Conservation (phyloP, 345 rosid species). For the Trapa incisa region DNA sequence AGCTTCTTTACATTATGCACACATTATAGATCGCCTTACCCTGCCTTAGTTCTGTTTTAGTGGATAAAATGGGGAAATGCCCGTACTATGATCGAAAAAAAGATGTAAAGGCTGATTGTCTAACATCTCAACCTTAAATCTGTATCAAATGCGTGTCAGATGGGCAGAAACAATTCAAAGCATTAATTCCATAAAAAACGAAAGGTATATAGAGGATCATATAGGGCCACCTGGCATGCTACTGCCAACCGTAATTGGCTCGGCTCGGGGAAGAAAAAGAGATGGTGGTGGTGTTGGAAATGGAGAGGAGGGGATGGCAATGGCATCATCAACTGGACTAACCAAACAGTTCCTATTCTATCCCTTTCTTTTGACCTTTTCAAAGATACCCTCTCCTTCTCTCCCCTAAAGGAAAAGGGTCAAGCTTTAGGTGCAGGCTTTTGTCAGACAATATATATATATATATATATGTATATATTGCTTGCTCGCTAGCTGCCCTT, state of each 20-base stretch:
- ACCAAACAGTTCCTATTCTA: background rate
- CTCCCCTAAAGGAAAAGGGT: background rate
- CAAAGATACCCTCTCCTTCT: background rate
- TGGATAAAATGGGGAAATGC: no score
- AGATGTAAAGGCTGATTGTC: no score
- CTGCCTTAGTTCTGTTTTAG: no score
- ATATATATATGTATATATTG: background rate
- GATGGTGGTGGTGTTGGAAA: no score
- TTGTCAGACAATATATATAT: background rate
- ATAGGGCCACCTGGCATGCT: background rate
- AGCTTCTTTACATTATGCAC: no score
- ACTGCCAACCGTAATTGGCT: background rate
- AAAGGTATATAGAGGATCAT: background rate
- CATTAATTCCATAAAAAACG: no score
- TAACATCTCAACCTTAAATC: no score
- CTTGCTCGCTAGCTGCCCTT: background rate
- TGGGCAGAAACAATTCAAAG: no score
- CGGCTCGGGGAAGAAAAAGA: background rate
- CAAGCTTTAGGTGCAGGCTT: conserved; percentile 1
- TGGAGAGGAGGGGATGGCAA: no score
- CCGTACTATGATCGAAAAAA: no score
- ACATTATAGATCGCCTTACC: no score
- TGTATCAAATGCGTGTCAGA: no score
- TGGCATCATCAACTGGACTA: background rate
- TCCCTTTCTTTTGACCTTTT: background rate